Evolutionary conservation across 1,284 basidiomycete species (phyloP).

Genomic region (Puccinia hordei): DNA sequence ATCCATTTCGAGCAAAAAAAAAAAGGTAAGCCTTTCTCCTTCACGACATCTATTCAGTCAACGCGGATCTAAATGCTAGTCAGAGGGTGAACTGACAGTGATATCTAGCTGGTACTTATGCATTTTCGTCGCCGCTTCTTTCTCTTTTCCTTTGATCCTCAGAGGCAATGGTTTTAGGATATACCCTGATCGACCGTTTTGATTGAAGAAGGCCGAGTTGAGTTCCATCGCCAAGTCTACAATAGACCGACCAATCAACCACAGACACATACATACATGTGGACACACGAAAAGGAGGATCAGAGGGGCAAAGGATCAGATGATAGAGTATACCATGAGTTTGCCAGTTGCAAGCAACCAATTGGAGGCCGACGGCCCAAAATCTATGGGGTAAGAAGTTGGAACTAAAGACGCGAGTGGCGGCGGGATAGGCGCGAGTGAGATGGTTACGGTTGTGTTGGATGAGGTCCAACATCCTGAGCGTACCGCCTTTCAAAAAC

Average conservation of each 20-base stretch:
- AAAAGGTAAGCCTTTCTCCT: neutral
- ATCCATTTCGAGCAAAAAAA: constrained; percentile 21
- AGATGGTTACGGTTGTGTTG: constrained; percentile 86
- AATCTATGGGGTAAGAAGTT: constrained; percentile 88
- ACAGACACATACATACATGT: neutral
- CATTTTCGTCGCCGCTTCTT: constrained; percentile 66
- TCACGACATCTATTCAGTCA: neutral
- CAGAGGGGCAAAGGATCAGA: constrained; percentile 8
- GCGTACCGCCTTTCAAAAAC: constrained; percentile 63
- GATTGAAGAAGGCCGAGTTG: constrained; percentile 86
- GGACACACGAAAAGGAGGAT: constrained; percentile 4
- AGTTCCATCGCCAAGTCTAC: constrained; percentile 82
- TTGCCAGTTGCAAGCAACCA: constrained; percentile 99
- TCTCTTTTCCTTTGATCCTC: constrained; percentile 66
- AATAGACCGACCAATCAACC: neutral
- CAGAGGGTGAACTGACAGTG: constrained; percentile 61
- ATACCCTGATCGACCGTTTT: constrained; percentile 81
- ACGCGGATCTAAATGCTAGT: constrained; percentile 39
- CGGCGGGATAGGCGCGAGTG: constrained; percentile 86
- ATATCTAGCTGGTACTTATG: constrained; percentile 70
- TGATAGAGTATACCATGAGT: constrained; percentile 69
- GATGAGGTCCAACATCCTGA: constrained; percentile 69
- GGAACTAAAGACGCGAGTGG: constrained; percentile 74
- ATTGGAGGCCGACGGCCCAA: constrained; percentile 86
- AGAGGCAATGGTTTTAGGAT: constrained; percentile 85